Evolutionary conservation across 345 rosid species (phyloP).

Genomic region (Toxicodendron radicans): DNA sequence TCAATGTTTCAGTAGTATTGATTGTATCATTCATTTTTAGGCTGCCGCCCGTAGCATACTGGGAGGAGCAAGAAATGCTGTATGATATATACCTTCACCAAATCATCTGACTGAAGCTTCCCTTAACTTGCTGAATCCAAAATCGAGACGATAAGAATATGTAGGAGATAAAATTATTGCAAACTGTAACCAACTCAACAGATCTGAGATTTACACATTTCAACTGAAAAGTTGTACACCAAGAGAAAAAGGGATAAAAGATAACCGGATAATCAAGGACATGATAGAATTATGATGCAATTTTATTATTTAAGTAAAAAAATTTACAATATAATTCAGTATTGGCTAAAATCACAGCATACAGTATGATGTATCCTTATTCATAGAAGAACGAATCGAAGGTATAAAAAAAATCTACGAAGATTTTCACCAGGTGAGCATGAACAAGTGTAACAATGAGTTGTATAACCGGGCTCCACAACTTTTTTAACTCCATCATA

Average conservation of each 20-base stretch:
- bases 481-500: neutral
- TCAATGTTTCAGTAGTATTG: neutral
- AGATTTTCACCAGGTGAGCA: conserved; percentile 11
- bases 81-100: neutral
- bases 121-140: neutral
- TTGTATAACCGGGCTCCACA: neutral
- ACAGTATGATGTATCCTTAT: neutral
- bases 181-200: too few relatives aligned
- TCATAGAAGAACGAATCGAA: neutral
- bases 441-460: neutral
- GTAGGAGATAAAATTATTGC: too few relatives aligned
- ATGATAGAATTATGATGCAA: neutral
- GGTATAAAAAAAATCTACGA: neutral
- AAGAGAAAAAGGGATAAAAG: neutral
- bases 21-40: conserved; percentile 1
- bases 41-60: neutral
- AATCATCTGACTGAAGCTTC: neutral
- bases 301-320: neutral
- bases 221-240: too few relatives aligned
- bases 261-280: neutral
- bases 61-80: neutral
- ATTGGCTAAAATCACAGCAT: neutral
- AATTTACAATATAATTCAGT: neutral
- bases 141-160: too few relatives aligned
- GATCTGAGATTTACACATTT: too few relatives aligned